Evolutionary conservation across 257 asterid genomes (phyloP).

Genomic region (Echites panduratus): DNA sequence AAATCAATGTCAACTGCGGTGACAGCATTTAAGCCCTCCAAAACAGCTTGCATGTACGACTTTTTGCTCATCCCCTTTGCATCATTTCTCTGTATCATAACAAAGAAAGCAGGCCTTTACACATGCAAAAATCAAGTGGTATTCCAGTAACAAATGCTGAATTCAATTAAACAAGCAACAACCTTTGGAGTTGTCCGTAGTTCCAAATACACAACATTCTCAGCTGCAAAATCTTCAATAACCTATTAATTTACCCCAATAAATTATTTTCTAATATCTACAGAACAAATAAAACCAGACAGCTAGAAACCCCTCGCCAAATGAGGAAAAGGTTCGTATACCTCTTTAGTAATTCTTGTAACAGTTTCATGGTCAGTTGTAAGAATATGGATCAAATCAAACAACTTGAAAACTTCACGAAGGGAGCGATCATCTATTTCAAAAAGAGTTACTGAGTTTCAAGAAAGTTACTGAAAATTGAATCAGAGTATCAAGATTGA

Average conservation of each 20-base stretch:
- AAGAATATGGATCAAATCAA: conserved; percentile 77
- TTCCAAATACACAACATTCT: conserved; percentile 86
- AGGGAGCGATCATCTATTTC: conserved; percentile 74
- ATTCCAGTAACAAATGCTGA: neutral
- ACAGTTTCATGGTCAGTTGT: conserved; percentile 83
- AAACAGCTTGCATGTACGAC: conserved; percentile 79
- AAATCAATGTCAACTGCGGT: conserved; percentile 48
- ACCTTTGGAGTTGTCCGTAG: conserved; percentile 95
- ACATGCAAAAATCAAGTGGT: neutral
- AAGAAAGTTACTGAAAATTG: neutral
- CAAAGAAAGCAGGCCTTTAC: neutral
- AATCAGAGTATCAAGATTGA: neutral
- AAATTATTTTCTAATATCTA: conserved; percentile 6
- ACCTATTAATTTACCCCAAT: conserved; percentile 38
- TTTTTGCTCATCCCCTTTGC: conserved; percentile 86
- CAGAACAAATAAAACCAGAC: neutral
- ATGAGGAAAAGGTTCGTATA: conserved; percentile 12
- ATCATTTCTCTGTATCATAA: conserved; percentile 55
- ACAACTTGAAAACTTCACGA: conserved; percentile 79
- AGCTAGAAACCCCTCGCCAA: neutral
- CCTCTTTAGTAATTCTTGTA: conserved; percentile 86
- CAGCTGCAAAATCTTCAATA: conserved; percentile 90
- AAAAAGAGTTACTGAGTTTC: conserved; percentile 17
- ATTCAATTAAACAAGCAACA: conserved; percentile 5
- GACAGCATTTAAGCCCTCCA: conserved; percentile 70